A percentile compares a stretch with the other conserved stretches of the same genome.
These are phyloP conservation scores for Bothriochloa decipiens DNA, from an alignment of 176 grass and related monocot species.

Conservation along the genomic window DNA sequence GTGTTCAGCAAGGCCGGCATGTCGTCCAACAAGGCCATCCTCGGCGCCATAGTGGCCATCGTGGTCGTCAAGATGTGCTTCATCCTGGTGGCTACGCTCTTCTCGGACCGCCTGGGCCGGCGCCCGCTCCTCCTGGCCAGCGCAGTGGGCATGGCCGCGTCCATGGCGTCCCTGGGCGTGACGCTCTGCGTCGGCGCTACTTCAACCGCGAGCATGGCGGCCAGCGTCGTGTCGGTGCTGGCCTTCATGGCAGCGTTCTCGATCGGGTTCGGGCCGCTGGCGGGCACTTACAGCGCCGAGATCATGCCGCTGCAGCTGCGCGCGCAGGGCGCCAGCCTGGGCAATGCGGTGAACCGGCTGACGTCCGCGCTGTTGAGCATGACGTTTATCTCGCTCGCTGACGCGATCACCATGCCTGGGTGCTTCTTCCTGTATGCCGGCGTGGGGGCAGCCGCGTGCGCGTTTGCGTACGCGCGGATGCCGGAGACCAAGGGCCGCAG, in stretches of 20 bases:
- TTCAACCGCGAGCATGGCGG: neutral
- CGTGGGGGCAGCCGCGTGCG: conserved; percentile 10
- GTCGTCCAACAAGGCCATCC: conserved; percentile 15
- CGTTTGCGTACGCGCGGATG: conserved; percentile 47
- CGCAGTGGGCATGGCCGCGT: conserved; percentile 29
- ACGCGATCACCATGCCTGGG: conserved; percentile 45
- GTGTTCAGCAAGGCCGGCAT: conserved; percentile 48
- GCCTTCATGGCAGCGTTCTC: conserved; percentile 50
- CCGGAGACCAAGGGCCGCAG: conserved; percentile 58
- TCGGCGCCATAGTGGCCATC: conserved; percentile 41
- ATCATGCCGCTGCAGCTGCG: conserved; percentile 55
- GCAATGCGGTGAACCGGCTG: conserved; percentile 46
- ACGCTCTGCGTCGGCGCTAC: neutral
- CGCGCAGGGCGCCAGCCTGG: conserved; percentile 48
- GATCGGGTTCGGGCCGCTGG: conserved; percentile 27
- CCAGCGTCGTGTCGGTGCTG: conserved; percentile 24
- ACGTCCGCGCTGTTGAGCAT: conserved; percentile 51
- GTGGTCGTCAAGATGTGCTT: conserved; percentile 35
- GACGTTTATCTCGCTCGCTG: conserved; percentile 63
- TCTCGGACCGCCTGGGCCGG: conserved; percentile 53
- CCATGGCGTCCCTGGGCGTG: conserved; percentile 22
- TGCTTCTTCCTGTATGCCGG: conserved; percentile 63
- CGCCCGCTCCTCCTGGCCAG: conserved; percentile 49
- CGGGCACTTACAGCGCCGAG: conserved; percentile 43
- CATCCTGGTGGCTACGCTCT: conserved; percentile 42